Evolutionary conservation across 805 yeast genomes (phyloP).

Genomic region (Kregervanrija delftensis): DNA sequence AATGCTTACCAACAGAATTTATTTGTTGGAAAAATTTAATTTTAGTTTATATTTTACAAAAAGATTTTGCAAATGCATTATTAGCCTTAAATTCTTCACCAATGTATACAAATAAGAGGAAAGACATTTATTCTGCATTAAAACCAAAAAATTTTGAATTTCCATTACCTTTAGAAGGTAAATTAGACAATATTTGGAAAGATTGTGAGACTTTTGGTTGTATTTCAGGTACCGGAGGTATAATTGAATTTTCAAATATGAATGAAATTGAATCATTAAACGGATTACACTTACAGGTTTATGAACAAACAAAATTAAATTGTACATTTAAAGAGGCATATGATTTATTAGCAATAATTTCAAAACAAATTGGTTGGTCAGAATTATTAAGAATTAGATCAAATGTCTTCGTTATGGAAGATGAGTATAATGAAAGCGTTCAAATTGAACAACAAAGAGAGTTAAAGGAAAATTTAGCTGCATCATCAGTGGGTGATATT

Average conservation of each 20-base stretch:
- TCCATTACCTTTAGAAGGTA: slow-evolving; percentile 51
- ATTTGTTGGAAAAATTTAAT: slow-evolving; percentile 64
- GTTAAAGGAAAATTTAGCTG: slow-evolving; percentile 10
- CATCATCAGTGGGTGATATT: neutral
- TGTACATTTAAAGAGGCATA: slow-evolving; percentile 58
- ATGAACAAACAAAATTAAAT: slow-evolving; percentile 42
- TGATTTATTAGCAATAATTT: slow-evolving; percentile 61
- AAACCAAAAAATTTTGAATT: slow-evolving; percentile 36
- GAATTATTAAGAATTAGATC: slow-evolving; percentile 59
- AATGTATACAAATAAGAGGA: slow-evolving; percentile 43
- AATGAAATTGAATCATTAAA: slow-evolving; percentile 36
- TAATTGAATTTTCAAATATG: slow-evolving; percentile 26
- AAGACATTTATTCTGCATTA: slow-evolving; percentile 40
- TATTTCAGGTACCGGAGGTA: slow-evolving; percentile 28
- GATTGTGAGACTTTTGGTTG: slow-evolving; percentile 26
- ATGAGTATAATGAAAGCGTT: slow-evolving; percentile 40
- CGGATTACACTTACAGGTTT: slow-evolving; percentile 40
- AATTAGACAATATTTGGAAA: slow-evolving; percentile 43
- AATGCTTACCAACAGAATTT: slow-evolving; percentile 70
- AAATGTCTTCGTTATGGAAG: slow-evolving; percentile 73
- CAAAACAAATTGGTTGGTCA: slow-evolving; percentile 78
- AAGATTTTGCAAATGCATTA: slow-evolving; percentile 54
- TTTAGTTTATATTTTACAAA: slow-evolving; percentile 48
- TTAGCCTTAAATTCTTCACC: slow-evolving; percentile 71
- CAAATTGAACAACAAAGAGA: slow-evolving; percentile 12